Evolutionary conservation across 192 early-diverging fungal species (phyloP).

Genomic region (Entrophospora sp.): DNA sequence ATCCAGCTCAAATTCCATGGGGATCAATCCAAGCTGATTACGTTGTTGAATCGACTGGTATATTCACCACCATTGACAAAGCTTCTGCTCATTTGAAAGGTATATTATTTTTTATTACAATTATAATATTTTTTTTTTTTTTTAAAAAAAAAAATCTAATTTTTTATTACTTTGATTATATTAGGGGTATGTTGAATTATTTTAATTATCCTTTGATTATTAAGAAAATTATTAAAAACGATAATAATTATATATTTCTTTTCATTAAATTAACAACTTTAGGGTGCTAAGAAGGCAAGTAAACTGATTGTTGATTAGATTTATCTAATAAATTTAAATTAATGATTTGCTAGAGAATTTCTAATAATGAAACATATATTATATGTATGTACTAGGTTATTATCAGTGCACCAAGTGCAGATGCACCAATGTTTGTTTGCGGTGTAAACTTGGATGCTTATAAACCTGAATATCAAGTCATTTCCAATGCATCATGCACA

Average conservation of each 20-base stretch:
- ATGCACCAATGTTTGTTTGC: conserved; percentile 97
- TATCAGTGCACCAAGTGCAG: conserved; percentile 92
- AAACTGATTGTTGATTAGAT: neutral
- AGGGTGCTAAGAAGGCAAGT: neutral
- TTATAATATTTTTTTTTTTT: neutral
- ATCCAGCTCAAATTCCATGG: conserved; percentile 90
- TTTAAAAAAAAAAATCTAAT: neutral
- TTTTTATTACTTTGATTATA: too few species aligned
- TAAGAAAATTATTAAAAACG: too few species aligned
- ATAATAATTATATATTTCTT: too few species aligned
- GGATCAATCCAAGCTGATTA: conserved; percentile 70
- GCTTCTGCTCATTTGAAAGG: conserved; percentile 78
- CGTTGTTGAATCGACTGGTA: conserved; percentile 98
- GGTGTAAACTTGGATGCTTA: conserved; percentile 97
- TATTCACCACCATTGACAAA: conserved; percentile 91
- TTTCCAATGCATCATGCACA: conserved; percentile 99
- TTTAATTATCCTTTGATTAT: neutral
- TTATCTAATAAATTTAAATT: too few species aligned
- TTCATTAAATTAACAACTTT: neutral
- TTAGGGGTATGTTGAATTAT: neutral
- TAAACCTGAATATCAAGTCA: conserved; percentile 73
- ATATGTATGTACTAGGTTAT: too few species aligned
- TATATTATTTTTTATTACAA: conserved; percentile 43
- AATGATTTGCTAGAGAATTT: too few species aligned
- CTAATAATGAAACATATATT: too few species aligned